phyloP scores from a whole-genome alignment of 2,329 filamentous ascomycete species.

The Fusarium albidum region DNA sequence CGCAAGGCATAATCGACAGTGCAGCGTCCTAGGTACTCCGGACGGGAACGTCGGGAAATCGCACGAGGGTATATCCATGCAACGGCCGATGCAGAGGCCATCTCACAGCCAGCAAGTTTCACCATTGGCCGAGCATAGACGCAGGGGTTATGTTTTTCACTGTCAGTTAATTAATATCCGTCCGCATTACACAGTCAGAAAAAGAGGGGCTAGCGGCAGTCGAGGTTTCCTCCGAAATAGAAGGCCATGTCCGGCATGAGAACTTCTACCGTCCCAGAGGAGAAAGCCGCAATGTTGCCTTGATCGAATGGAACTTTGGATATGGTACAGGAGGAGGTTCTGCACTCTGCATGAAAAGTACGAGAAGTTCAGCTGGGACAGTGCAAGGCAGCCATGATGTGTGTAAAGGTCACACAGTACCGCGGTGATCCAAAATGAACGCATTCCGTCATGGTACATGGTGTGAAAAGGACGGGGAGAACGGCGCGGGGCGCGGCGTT shows the following conservation, averaged over 20 bases:
- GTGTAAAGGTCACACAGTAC: not conserved
- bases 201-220: not conserved
- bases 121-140: not conserved
- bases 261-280: no score
- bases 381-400: not conserved
- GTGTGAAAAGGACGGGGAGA: constrained; percentile 29
- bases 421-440: constrained; percentile 23
- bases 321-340: no score
- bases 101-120: not conserved
- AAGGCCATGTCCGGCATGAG: not conserved
- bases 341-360: no score
- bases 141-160: not conserved
- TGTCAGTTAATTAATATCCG: no score
- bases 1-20: not conserved
- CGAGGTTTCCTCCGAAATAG: not conserved
- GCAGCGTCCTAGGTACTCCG: constrained; percentile 1
- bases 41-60: constrained; percentile 7
- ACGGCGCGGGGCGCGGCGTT: constrained; percentile 19
- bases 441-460: constrained; percentile 37
- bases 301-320: no score
- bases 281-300: no score
- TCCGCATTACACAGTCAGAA: constrained; percentile 11
- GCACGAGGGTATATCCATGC: constrained; percentile 6
- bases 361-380: not conserved
- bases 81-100: not conserved